Evolutionary conservation across 768 basidiomycete species (phyloP).

Genomic region (Suillus sp.): DNA sequence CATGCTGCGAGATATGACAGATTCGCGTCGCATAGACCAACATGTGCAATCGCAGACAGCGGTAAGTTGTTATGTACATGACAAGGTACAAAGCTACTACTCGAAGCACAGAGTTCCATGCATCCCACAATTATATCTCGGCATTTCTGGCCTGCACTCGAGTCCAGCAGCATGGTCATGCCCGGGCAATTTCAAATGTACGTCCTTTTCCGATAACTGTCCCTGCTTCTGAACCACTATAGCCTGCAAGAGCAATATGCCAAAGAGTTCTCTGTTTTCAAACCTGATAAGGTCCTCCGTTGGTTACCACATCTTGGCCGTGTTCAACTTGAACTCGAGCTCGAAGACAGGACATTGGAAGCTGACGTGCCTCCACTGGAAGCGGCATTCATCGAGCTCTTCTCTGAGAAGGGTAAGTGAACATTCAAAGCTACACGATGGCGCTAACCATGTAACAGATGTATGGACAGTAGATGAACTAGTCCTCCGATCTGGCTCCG

Average conservation of each 20-base stretch:
- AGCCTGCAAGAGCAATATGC: slow-evolving; percentile 81
- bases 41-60: slow-evolving; percentile 75
- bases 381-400: slow-evolving; percentile 87
- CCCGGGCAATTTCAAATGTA: slow-evolving; percentile 85
- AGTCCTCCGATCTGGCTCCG: slow-evolving; percentile 58
- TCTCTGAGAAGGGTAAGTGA: slow-evolving; percentile 63
- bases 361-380: slow-evolving; percentile 85
- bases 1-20: slow-evolving; percentile 96
- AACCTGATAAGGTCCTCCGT: slow-evolving; percentile 88
- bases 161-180: slow-evolving; percentile 71
- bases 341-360: slow-evolving; percentile 77
- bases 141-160: slow-evolving; percentile 93
- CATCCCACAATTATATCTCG: slow-evolving; percentile 92
- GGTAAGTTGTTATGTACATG: slow-evolving; percentile 43
- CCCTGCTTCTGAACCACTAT: slow-evolving; percentile 10
- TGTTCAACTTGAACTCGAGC: slow-evolving; percentile 75
- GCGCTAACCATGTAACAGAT: slow-evolving; percentile 42
- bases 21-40: slow-evolving; percentile 88
- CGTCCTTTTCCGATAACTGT: slow-evolving; percentile 28
- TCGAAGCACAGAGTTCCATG: slow-evolving; percentile 56
- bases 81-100: background rate
- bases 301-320: slow-evolving; percentile 92
- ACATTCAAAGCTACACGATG: background rate
- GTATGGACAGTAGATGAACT: slow-evolving; percentile 75
- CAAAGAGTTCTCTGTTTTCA: slow-evolving; percentile 75